Conservation (phyloP, 2,329 filamentous ascomycete genomes). For the Epichloe coenophiala region DNA sequence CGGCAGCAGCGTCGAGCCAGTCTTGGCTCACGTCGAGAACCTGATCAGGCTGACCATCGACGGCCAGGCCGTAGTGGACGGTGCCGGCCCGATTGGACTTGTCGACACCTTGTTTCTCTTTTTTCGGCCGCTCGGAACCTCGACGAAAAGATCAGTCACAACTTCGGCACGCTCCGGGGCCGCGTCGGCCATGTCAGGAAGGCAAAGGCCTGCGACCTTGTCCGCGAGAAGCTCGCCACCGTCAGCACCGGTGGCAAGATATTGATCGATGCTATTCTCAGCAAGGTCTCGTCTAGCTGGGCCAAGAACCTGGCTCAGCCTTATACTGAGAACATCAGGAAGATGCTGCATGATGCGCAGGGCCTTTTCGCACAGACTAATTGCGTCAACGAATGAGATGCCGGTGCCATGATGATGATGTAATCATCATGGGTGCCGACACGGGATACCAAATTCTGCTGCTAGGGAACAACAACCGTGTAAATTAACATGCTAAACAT, state of each 20-base stretch:
- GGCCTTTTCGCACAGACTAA: not conserved
- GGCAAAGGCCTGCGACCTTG: not conserved
- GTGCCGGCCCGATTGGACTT: not conserved
- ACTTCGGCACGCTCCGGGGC: not conserved
- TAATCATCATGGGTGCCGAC: no score
- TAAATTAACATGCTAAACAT: no score
- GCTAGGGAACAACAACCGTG: no score
- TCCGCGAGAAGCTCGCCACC: not conserved
- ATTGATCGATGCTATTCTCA: not conserved
- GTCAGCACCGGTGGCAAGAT: not conserved
- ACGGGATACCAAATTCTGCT: no score
- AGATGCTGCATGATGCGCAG: not conserved
- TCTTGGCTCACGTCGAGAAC: not conserved
- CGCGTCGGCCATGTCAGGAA: not conserved
- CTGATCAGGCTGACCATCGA: not conserved
- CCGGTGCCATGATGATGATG: no score
- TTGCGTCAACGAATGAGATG: not conserved
- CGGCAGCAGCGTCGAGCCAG: not conserved
- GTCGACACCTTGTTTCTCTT: not conserved
- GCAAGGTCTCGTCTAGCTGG: not conserved
- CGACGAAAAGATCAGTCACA: not conserved
- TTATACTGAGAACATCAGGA: not conserved
- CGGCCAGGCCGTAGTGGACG: not conserved
- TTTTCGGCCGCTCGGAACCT: not conserved
- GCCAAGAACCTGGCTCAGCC: not conserved